A percentile compares a stretch with the other conserved stretches of the same genome.
These are phyloP conservation scores for Septoria petroselini DNA, from an alignment of 2,329 filamentous ascomycete genomes.

Conservation along the genomic window DNA sequence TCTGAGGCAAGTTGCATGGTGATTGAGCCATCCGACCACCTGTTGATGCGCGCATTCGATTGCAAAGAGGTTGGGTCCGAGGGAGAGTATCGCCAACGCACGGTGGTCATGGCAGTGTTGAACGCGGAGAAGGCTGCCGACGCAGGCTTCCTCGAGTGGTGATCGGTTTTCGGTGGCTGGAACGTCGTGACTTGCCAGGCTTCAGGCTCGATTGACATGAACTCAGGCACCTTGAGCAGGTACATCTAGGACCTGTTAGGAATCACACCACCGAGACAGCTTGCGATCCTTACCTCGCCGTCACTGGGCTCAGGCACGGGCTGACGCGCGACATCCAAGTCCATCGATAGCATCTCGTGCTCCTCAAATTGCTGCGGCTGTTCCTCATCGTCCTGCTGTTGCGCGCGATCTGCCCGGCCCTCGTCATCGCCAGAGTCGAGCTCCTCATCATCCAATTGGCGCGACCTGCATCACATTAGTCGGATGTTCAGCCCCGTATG, in stretches of 20 bases:
- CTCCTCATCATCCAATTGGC: conserved; percentile 58
- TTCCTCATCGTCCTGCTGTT: conserved; percentile 44
- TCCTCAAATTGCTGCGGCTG: conserved; percentile 45
- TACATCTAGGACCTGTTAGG: conserved; percentile 54
- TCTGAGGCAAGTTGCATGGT: conserved; percentile 71
- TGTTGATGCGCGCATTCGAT: conserved; percentile 71
- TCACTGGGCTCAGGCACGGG: conserved; percentile 68
- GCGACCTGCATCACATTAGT: conserved; percentile 17
- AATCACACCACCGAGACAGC: background rate
- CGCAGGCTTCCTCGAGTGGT: conserved; percentile 48
- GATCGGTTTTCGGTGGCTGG: conserved; percentile 59
- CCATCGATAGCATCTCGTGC: conserved; percentile 54
- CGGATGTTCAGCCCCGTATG: background rate
- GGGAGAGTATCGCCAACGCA: conserved; percentile 67
- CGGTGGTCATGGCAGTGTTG: conserved; percentile 63
- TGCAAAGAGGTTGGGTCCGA: conserved; percentile 63
- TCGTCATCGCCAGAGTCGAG: conserved; percentile 62
- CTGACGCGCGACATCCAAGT: conserved; percentile 65
- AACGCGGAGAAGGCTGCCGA: conserved; percentile 57
- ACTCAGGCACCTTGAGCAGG: conserved; percentile 67
- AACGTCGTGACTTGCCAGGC: conserved; percentile 66
- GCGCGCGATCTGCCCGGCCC: conserved; percentile 60
- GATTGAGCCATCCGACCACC: conserved; percentile 76
- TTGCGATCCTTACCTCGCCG: conserved; percentile 56
- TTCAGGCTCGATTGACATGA: conserved; percentile 66